phyloP scores from a whole-genome alignment of 2,329 filamentous ascomycete genomes.

The Stemphylium beticola region DNA sequence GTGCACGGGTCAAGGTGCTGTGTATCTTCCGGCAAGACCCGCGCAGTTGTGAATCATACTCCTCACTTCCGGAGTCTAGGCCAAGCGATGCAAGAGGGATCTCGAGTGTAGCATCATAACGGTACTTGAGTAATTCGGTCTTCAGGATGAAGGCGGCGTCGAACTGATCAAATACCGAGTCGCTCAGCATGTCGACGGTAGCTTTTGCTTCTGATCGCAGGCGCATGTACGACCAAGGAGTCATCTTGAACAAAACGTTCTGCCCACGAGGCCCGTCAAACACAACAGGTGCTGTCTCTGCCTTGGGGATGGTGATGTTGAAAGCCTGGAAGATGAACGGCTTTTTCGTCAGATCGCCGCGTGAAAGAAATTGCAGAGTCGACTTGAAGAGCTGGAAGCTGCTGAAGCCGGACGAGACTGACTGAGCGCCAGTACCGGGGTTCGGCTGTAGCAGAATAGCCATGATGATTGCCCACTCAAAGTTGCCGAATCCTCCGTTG shows the following conservation, averaged over 20 bases:
- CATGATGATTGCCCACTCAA: constrained; percentile 85
- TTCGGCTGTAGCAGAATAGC: constrained; percentile 82
- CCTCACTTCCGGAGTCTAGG: constrained; percentile 28
- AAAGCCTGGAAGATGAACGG: constrained; percentile 61
- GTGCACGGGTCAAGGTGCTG: constrained; percentile 69
- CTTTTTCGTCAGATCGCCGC: constrained; percentile 72
- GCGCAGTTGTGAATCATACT: constrained; percentile 35
- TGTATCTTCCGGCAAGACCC: constrained; percentile 65
- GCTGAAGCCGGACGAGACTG: constrained; percentile 81
- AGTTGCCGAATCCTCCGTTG: constrained; percentile 86
- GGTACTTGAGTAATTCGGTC: constrained; percentile 57
- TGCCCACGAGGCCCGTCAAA: constrained; percentile 77
- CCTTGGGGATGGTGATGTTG: constrained; percentile 43
- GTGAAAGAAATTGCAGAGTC: constrained; percentile 82
- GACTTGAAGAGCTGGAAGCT: constrained; percentile 96
- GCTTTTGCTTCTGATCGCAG: constrained; percentile 76
- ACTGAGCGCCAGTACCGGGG: constrained; percentile 70
- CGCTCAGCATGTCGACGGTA: constrained; percentile 76
- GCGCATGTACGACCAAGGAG: constrained; percentile 76
- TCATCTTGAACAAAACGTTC: constrained; percentile 92
- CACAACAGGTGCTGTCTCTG: constrained; percentile 68
- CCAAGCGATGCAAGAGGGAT: constrained; percentile 46
- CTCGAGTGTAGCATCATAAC: constrained; percentile 61
- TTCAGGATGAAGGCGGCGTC: constrained; percentile 79
- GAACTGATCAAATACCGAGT: constrained; percentile 79